Evolutionary conservation across 352 stramenopile genomes (phyloP), one percentile per base, ranked within the genome.

Genomic region (Aphanomyces euteiches): DNA sequence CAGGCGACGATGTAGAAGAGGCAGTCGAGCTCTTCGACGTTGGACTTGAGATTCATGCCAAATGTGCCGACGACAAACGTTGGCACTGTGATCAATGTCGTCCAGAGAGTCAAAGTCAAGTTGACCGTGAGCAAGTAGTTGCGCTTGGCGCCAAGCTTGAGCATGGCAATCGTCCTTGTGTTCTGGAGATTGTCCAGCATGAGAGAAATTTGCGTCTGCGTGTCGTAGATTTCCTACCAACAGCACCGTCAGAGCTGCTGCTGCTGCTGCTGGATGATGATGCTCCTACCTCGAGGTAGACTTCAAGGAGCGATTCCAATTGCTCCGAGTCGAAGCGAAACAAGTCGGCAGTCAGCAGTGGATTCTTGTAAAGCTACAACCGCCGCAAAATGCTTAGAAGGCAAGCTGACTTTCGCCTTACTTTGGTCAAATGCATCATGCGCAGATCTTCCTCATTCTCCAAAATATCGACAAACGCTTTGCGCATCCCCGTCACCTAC

Each of bases 321-420:
- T 90, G 81, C 63, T 91, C 84, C 15, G 84, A 88, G 67, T 91
- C 84, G 21, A 88, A 90, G 65, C 81, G 88, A 74, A 79, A 90
- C 21, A 82, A 72, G 56, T 84, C 76, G 17, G 75, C 77, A 7
- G 89, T 59, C 12, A 90, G 74, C 50, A 74, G 78, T 10, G 84
- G 79, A 28, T 90, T 79, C 57, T 80, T 75, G 64, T 88, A 56
- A 7, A 94, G 73, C 69, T 70, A 67, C 28, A 47, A 21, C 13
- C 21, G 21, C 21, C 13, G 56, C 41, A 15, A 58, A 28, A 2
- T 28, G 28, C 1, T 5, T 4, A 5, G 36, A 59, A 58, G 7
- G 3, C 56, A 64, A n/a, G n/a, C 19, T 65, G 5, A 57, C 45
- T 13, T 37, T 8, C 19, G 8, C 45, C 28, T 6, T n/a, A 78